phyloP scores from a whole-genome alignment of 257 asterid species.

The Ballota nigra region DNA sequence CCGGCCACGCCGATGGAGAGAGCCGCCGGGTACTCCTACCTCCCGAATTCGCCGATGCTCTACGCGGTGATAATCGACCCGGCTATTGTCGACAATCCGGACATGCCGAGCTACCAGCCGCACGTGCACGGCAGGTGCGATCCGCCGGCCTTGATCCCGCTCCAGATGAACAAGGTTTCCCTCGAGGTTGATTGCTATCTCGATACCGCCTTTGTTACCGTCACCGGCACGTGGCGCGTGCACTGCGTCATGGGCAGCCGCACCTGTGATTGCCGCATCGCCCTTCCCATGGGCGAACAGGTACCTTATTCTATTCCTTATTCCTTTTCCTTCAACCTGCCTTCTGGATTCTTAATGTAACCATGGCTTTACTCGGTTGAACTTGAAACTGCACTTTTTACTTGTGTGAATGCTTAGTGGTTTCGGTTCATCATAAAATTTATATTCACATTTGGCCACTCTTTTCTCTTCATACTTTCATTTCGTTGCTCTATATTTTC shows the following conservation, averaged over 20 bases:
- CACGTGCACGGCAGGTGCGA: slow-evolving; percentile 93
- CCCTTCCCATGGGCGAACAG: slow-evolving; percentile 94
- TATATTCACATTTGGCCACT: not conserved
- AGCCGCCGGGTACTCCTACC: slow-evolving; percentile 33
- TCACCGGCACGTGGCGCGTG: slow-evolving; percentile 82
- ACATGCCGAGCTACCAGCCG: slow-evolving; percentile 97
- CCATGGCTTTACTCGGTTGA: not conserved
- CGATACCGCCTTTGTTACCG: slow-evolving; percentile 74
- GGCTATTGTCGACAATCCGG: slow-evolving; percentile 85
- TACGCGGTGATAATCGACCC: slow-evolving; percentile 84
- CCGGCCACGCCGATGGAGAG: slow-evolving; percentile 62
- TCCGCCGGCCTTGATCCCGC: slow-evolving; percentile 91
- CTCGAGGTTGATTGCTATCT: slow-evolving; percentile 60
- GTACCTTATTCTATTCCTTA: slow-evolving; percentile 24
- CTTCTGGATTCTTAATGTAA: not conserved
- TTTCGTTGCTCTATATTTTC: not conserved
- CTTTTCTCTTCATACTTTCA: not conserved
- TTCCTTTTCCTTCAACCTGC: not conserved
- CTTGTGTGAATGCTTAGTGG: not conserved
- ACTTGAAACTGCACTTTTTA: not conserved
- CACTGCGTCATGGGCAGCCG: slow-evolving; percentile 90
- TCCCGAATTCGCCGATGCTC: slow-evolving; percentile 76
- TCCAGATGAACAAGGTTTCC: slow-evolving; percentile 74
- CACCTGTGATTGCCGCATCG: slow-evolving; percentile 74
- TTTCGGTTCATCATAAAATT: not conserved